These are phyloP conservation scores for Podila clonocystis DNA, from an alignment of 192 early-diverging fungal genomes.

Conservation along the genomic window DNA sequence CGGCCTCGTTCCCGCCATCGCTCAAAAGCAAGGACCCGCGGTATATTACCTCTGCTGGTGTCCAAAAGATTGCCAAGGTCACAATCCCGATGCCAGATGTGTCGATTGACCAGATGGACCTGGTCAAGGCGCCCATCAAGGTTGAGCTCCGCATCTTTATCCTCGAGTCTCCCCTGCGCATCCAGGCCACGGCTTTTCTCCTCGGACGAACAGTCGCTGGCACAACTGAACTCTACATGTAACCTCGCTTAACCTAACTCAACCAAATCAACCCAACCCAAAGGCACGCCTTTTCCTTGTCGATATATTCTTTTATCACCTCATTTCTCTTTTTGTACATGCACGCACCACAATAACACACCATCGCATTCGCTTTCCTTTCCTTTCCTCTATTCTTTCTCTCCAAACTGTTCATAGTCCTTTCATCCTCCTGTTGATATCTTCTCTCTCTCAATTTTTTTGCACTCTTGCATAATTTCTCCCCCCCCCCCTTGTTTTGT, in stretches of 20 bases:
- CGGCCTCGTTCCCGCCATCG: slow-evolving; percentile 27
- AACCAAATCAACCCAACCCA: not conserved
- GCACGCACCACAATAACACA: not conserved
- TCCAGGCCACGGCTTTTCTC: slow-evolving; percentile 35
- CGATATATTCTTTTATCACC: not conserved
- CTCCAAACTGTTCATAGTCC: not conserved
- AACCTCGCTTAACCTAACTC: not conserved
- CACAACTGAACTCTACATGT: slow-evolving; percentile 25
- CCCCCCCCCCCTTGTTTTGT: not conserved
- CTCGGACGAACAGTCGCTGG: slow-evolving; percentile 32
- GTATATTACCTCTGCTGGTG: slow-evolving; percentile 41
- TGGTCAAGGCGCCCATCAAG: slow-evolving; percentile 43
- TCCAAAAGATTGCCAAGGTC: slow-evolving; percentile 48
- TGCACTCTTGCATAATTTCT: not conserved
- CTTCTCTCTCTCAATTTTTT: not conserved
- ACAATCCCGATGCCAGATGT: slow-evolving; percentile 48
- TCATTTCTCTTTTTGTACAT: not conserved
- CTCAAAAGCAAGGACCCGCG: slow-evolving; percentile 22
- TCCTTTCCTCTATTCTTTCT: not conserved
- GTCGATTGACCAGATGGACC: slow-evolving; percentile 42
- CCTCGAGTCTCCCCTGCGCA: slow-evolving; percentile 27
- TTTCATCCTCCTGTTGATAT: not conserved
- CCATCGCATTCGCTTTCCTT: not conserved
- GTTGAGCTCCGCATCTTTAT: slow-evolving; percentile 46
- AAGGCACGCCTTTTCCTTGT: not conserved